A percentile compares a stretch with the other conserved stretches of the same genome.
Conservation (phyloP, 2,329 filamentous ascomycete species). For the Fusarium subglutinans region DNA sequence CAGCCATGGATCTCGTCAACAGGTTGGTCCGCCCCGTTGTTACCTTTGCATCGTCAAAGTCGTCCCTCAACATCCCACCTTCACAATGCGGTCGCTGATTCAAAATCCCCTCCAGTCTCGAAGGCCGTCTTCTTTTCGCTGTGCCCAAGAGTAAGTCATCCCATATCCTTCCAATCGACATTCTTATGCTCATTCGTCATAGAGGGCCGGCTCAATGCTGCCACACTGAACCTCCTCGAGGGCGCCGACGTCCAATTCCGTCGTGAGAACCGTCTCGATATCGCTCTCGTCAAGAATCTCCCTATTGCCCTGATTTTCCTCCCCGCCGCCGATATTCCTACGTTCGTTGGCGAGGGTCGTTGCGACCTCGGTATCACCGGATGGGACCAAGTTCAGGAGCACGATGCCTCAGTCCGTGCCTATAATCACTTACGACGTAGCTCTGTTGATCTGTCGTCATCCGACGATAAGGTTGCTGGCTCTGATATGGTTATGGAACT, state of each 20-base stretch:
- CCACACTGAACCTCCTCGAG: slow-evolving; percentile 87
- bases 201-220: slow-evolving; percentile 94
- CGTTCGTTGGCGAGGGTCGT: slow-evolving; percentile 93
- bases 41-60: neutral
- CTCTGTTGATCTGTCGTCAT: slow-evolving; percentile 45
- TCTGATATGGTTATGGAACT: slow-evolving; percentile 91
- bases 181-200: slow-evolving; percentile 17
- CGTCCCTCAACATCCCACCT: neutral
- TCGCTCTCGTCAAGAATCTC: slow-evolving; percentile 96
- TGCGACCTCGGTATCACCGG: slow-evolving; percentile 97
- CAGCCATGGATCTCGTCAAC: slow-evolving; percentile 63
- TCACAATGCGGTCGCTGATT: slow-evolving; percentile 27
- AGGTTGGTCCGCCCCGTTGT: slow-evolving; percentile 52
- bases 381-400: slow-evolving; percentile 89
- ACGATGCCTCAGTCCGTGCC: slow-evolving; percentile 72
- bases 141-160: slow-evolving; percentile 90
- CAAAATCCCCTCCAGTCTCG: slow-evolving; percentile 67
- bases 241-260: slow-evolving; percentile 97
- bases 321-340: slow-evolving; percentile 95
- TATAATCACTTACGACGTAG: slow-evolving; percentile 59
- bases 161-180: neutral
- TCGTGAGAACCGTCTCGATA: slow-evolving; percentile 93
- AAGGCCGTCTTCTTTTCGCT: slow-evolving; percentile 92
- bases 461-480: slow-evolving; percentile 60
- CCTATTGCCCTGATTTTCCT: slow-evolving; percentile 96